Evolutionary conservation across 768 basidiomycete genomes (phyloP).

Genomic region (Leucocoprinus sp.): DNA sequence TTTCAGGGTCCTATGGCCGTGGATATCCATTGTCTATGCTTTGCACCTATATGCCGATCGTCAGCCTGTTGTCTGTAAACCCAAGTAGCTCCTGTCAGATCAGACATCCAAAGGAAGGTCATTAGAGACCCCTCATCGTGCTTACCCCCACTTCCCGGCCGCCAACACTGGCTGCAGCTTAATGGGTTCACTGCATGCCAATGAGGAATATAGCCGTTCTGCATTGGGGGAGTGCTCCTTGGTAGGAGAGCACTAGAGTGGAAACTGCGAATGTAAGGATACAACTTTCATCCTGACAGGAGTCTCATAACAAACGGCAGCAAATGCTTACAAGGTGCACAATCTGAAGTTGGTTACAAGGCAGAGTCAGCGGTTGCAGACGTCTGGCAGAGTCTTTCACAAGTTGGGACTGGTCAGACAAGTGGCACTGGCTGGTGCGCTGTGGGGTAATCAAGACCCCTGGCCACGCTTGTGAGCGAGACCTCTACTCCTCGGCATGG

Average conservation of each 20-base stretch:
- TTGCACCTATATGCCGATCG: slow-evolving; percentile 13
- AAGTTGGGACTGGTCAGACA: too few relatives aligned
- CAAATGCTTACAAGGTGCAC: not conserved
- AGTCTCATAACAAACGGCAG: not conserved
- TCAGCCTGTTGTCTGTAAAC: too few relatives aligned
- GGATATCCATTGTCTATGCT: slow-evolving; percentile 19
- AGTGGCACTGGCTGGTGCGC: slow-evolving; percentile 89
- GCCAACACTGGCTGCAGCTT: slow-evolving; percentile 68
- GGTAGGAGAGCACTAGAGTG: slow-evolving; percentile 58
- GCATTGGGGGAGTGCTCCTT: slow-evolving; percentile 66
- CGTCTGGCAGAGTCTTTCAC: too few relatives aligned
- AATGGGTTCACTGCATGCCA: slow-evolving; percentile 60
- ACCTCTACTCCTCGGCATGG: slow-evolving; percentile 78
- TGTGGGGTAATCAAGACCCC: slow-evolving; percentile 46
- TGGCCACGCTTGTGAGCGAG: slow-evolving; percentile 65
- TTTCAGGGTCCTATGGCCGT: slow-evolving; percentile 45
- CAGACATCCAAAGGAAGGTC: slow-evolving; percentile 92
- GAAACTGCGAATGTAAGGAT: slow-evolving; percentile 81
- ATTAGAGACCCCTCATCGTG: slow-evolving; percentile 52
- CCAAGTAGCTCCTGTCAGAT: slow-evolving; percentile 24
- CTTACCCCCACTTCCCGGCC: slow-evolving; percentile 65
- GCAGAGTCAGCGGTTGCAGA: not conserved
- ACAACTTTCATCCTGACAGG: slow-evolving; percentile 40
- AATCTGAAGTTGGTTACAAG: not conserved
- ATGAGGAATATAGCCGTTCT: slow-evolving; percentile 67